These are phyloP conservation scores for Fusarium camptoceras DNA, from an alignment of 2,329 filamentous ascomycete species.

Conservation along the genomic window DNA sequence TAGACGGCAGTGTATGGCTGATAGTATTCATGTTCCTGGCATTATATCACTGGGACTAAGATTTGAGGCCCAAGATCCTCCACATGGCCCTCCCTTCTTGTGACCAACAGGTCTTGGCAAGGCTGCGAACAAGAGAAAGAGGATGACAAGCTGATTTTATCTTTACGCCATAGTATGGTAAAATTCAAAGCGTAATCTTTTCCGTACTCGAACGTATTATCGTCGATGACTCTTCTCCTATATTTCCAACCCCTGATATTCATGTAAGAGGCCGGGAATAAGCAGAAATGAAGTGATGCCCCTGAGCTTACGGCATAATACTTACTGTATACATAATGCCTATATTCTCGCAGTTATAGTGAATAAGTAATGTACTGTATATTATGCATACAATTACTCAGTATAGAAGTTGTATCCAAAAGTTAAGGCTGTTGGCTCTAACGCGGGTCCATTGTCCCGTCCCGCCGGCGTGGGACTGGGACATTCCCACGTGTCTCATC, in stretches of 20 bases:
- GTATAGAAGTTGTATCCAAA: background rate
- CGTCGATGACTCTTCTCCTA: conserved; percentile 7
- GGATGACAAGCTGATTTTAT: background rate
- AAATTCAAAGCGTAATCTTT: conserved; percentile 12
- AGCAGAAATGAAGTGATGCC: background rate
- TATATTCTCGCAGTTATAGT: background rate
- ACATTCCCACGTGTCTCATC: conserved; percentile 35
- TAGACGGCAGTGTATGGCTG: background rate
- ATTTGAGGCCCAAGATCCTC: conserved; percentile 28
- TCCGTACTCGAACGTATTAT: background rate
- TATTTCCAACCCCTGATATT: conserved; percentile 8
- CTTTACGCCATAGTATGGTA: background rate
- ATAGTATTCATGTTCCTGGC: conserved; percentile 12
- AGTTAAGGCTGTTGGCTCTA: conserved; percentile 26
- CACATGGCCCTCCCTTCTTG: conserved; percentile 27
- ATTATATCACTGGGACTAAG: conserved; percentile 8
- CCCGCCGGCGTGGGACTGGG: conserved; percentile 36
- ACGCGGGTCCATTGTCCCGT: conserved; percentile 22
- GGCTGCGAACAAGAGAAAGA: background rate
- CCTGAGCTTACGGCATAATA: conserved; percentile 16
- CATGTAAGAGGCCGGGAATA: background rate
- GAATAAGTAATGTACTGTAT: background rate
- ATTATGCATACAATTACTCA: background rate
- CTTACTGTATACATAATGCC: background rate
- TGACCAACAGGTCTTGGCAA: conserved; percentile 27